Evolutionary conservation across 108 stramenopile species (phyloP), one percentile per base, ranked within the genome.

Genomic region (Schizochytrium sp.): DNA sequence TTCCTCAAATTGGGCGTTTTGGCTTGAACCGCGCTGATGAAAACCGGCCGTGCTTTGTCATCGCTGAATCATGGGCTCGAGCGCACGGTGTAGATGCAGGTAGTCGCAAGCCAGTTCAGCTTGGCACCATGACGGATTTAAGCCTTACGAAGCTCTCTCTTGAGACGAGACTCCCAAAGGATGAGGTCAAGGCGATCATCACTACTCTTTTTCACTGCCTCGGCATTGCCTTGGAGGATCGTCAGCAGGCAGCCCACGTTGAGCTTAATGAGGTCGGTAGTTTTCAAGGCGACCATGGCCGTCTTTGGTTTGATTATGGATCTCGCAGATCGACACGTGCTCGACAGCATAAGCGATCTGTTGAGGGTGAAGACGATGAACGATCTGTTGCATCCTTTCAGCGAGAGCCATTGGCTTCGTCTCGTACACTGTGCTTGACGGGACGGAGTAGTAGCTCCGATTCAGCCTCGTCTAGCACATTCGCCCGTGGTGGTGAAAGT

Each of bases 221-320:
- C 50, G 73, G 73, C 45, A 46, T 53, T n/a, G 73, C 73, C 15
- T n/a, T 83, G 28, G 46, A 47, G 73, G 46, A 47, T 83, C 50
- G 73, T 8, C 8, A 42, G 10, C 73, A 83, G 45, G 49, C 73
- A 12, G 73, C 53, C 50, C 17, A 17, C 40, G 50, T 46, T 4
- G 73, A 83, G 50, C 50, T 83, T 50, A 53, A 8, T 19, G 73
- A 46, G 46, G 49, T 83, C 45, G 73, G 73, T n/a, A 4, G n/a
- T 19, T 53, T 83, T 50, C 73, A 83, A 4, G 73, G 49, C 7
- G 73, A 83, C 19, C 73, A 83, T 46, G 49, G 73, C 8, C 73
- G 73, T 4, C 13, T 83, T 4, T 19, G 53, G 7, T 83, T 83
- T 19, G 47, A 46, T 1, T 10, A 38, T 4, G 42, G 61, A 64